These are phyloP conservation scores for Lachancea kluyveri DNA, from an alignment of 805 yeast species.

Conservation along the genomic window DNA sequence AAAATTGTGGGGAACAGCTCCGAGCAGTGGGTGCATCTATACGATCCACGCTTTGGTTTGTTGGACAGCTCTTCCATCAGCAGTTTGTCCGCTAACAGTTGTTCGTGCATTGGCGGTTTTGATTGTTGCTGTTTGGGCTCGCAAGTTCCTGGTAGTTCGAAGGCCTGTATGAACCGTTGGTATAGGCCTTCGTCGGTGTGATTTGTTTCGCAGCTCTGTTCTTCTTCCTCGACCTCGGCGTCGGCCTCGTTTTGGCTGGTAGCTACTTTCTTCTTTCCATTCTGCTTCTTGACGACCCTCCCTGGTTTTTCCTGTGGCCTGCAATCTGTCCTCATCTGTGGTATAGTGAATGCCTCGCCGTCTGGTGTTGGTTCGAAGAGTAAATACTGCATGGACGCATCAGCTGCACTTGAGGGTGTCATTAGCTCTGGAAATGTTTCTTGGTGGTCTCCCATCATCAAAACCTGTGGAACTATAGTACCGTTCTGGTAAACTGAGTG, in stretches of 20 bases:
- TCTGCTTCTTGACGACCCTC: no score
- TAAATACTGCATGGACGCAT: no score
- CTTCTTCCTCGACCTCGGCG: constrained; percentile 3
- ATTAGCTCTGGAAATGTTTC: no score
- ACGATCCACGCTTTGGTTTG: constrained; percentile 38
- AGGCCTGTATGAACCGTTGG: no score
- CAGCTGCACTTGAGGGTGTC: no score
- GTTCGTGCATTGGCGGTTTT: constrained; percentile 15
- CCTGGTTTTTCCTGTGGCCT: no score
- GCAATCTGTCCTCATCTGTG: no score
- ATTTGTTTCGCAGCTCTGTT: no score
- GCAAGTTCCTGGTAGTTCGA: neutral
- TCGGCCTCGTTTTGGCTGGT: constrained; percentile 3
- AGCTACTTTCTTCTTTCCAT: no score
- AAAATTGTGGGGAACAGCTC: constrained; percentile 34
- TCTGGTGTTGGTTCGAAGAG: constrained; percentile 5
- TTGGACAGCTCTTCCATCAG: constrained; percentile 25
- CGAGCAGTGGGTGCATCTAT: constrained; percentile 44
- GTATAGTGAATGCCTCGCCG: neutral
- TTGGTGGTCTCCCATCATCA: no score
- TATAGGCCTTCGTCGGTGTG: neutral
- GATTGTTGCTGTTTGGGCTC: neutral
- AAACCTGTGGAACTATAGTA: constrained; percentile 2
- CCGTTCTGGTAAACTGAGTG: neutral
- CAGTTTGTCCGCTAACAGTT: constrained; percentile 24